Conservation (phyloP, 1,284 basidiomycete genomes). For the Pseudozyma tsukubaensis region DNA sequence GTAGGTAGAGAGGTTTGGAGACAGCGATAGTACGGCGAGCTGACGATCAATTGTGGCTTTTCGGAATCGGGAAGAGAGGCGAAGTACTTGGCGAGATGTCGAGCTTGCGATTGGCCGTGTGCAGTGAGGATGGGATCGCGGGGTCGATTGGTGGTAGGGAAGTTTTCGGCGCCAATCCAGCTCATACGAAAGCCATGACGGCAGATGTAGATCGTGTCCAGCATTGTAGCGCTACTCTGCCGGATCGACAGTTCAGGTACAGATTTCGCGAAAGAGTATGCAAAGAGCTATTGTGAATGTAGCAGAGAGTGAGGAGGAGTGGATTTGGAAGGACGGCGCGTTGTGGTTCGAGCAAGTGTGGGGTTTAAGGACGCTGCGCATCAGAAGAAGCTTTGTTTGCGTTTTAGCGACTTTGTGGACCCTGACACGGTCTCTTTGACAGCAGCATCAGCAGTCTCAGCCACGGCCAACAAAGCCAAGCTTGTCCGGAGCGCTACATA, state of each 20-base stretch:
- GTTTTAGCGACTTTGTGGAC: background rate
- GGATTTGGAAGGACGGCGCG: too few species aligned
- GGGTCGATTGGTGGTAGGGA: slow-evolving; percentile 77
- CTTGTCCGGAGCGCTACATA: slow-evolving; percentile 5
- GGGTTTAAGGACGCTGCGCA: background rate
- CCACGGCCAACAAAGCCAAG: background rate
- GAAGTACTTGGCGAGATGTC: slow-evolving; percentile 78
- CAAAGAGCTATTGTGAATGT: background rate
- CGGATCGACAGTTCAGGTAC: too few species aligned
- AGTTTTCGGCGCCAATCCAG: slow-evolving; percentile 75
- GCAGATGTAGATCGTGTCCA: slow-evolving; percentile 82
- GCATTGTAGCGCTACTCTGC: slow-evolving; percentile 55
- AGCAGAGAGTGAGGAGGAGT: background rate
- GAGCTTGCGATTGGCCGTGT: slow-evolving; percentile 80
- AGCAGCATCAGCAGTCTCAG: background rate
- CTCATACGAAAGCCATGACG: slow-evolving; percentile 74
- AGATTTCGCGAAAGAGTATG: background rate
- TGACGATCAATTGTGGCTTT: slow-evolving; percentile 78
- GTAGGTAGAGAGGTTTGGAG: slow-evolving; percentile 80
- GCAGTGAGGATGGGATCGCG: slow-evolving; percentile 83
- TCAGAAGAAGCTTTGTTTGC: slow-evolving; percentile 4
- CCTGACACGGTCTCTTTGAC: slow-evolving; percentile 4
- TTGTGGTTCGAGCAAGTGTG: background rate
- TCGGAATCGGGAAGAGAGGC: slow-evolving; percentile 76
- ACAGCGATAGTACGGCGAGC: slow-evolving; percentile 77